phyloP scores from a whole-genome alignment of 2,329 filamentous ascomycete genomes.

The Leptographium wingfieldii region DNA sequence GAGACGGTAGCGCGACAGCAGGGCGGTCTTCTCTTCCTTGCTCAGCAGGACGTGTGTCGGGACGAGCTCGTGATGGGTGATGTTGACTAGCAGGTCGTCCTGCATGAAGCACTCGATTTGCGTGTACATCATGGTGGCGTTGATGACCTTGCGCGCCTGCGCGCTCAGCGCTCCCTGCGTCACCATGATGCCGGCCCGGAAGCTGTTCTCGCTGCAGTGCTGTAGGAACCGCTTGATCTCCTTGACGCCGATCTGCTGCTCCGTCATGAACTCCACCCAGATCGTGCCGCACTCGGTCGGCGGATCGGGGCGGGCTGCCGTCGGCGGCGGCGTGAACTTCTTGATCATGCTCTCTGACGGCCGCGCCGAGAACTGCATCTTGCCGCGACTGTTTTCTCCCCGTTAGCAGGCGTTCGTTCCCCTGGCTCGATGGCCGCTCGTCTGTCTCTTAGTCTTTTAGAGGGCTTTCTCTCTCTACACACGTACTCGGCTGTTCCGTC shows the following conservation, averaged over 20 bases:
- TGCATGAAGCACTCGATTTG: slow-evolving; percentile 93
- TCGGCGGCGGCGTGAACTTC: slow-evolving; percentile 66
- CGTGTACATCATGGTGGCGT: slow-evolving; percentile 59
- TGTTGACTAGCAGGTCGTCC: slow-evolving; percentile 92
- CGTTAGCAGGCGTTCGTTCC: not conserved
- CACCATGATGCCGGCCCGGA: slow-evolving; percentile 84
- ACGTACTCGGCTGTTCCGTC: slow-evolving; percentile 67
- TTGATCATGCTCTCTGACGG: slow-evolving; percentile 74
- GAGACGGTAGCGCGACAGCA: slow-evolving; percentile 81
- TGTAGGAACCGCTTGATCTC: slow-evolving; percentile 85
- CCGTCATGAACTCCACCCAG: slow-evolving; percentile 81
- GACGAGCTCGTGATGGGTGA: slow-evolving; percentile 93
- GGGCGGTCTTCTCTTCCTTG: slow-evolving; percentile 72
- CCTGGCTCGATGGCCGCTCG: too few relatives aligned
- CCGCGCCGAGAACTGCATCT: slow-evolving; percentile 78
- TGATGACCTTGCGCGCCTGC: slow-evolving; percentile 77
- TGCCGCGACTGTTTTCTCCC: slow-evolving; percentile 48
- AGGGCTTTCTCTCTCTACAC: too few relatives aligned
- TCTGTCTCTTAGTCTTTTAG: too few relatives aligned
- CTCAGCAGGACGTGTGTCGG: slow-evolving; percentile 87
- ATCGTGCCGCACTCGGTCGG: slow-evolving; percentile 69
- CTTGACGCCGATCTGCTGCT: slow-evolving; percentile 73
- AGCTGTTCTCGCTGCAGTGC: slow-evolving; percentile 65
- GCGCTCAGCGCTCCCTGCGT: slow-evolving; percentile 71
- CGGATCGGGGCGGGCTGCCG: slow-evolving; percentile 56